Conservation (phyloP, 75 land plant genomes). For the Ceratopteris richardii region DNA sequence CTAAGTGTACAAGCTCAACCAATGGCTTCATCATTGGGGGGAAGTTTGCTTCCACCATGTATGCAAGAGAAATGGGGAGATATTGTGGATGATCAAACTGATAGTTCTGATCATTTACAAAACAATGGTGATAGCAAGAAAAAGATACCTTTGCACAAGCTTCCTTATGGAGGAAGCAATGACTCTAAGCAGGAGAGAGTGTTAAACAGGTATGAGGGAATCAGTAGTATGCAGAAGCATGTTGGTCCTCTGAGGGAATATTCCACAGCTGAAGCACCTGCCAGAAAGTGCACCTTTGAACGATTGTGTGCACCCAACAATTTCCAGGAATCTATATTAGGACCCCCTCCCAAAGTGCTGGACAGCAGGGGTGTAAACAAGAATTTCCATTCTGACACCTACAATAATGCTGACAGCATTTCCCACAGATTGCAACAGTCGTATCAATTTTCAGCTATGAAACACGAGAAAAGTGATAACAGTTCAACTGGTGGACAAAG, state of each 20-base stretch:
- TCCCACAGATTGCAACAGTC: neutral
- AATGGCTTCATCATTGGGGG: neutral
- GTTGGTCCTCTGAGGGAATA: neutral
- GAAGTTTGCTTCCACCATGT: neutral
- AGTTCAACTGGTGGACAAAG: neutral
- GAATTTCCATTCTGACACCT: neutral
- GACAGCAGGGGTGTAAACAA: neutral
- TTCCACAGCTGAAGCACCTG: neutral
- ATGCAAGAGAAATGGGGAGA: slow-evolving; percentile 4
- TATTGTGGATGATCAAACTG: slow-evolving; percentile 6
- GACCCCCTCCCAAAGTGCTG: slow-evolving; percentile 5
- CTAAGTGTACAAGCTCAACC: neutral
- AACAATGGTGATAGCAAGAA: too few species aligned
- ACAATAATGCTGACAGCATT: neutral
- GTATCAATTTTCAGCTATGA: neutral
- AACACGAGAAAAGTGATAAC: neutral
- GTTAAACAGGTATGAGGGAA: neutral
- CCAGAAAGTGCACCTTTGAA: slow-evolving; percentile 2
- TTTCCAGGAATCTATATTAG: neutral
- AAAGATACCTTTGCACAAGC: neutral
- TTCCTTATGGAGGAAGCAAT: too few species aligned
- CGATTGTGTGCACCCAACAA: neutral
- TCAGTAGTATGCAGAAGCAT: neutral
- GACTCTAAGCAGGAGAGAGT: too few species aligned
- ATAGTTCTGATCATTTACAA: neutral